Percentiles rank a stretch among this genome's conserved stretches.
These are phyloP conservation scores for Dioscorea dumetorum DNA, from an alignment of 106 monocot species.

Conservation along the genomic window DNA sequence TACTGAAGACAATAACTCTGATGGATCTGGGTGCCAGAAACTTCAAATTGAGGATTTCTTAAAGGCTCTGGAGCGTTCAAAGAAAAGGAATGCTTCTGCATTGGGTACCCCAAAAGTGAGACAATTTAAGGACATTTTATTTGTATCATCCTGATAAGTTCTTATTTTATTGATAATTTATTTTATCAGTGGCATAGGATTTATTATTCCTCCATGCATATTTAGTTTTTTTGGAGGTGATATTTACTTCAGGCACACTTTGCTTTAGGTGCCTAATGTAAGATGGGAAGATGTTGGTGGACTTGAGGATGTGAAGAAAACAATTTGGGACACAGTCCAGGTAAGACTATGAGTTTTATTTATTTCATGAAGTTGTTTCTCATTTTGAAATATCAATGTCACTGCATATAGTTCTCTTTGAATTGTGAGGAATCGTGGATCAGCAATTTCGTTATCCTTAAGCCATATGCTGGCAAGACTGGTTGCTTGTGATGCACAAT, in stretches of 20 bases:
- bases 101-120: constrained; percentile 91
- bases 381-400: too few relatives aligned
- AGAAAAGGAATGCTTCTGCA: constrained; percentile 88
- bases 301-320: constrained; percentile 96
- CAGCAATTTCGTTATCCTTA: too few relatives aligned
- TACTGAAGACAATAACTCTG: constrained; percentile 1
- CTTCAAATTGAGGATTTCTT: constrained; percentile 53
- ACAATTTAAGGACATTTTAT: constrained; percentile 1
- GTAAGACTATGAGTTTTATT: constrained; percentile 20
- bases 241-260: not conserved
- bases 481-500: too few relatives aligned
- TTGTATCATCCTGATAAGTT: not conserved
- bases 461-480: too few relatives aligned
- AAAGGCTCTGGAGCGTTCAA: constrained; percentile 72
- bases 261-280: constrained; percentile 82
- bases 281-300: constrained; percentile 99
- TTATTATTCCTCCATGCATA: not conserved
- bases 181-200: not conserved
- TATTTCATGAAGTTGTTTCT: not conserved
- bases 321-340: constrained; percentile 95
- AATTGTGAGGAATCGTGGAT: too few relatives aligned
- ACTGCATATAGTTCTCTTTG: too few relatives aligned
- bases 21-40: not conserved
- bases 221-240: too few relatives aligned
- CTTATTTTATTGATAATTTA: not conserved